Evolutionary conservation across 1,284 basidiomycete genomes (phyloP), one percentile per base, ranked within the genome.

Genomic region (Anthracocystis setariae): DNA sequence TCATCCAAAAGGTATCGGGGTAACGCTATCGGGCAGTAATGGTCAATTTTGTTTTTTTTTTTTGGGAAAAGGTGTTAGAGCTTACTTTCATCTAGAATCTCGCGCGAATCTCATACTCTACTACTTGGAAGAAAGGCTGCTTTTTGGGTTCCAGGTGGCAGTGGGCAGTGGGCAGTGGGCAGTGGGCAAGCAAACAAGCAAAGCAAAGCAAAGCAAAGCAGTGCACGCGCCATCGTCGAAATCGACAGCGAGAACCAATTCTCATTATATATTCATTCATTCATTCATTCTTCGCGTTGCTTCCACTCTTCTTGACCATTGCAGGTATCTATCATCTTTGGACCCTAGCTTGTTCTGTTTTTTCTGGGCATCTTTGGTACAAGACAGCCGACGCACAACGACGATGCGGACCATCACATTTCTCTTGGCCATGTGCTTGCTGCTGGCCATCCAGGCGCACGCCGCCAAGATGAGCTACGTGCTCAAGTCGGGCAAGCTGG

Each of bases 381-480:
- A 8, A 17, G 35, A n/a, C 7, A 17, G 35, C n/a, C 35, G 1
- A 21, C 21, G 2, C 13, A 5, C 10, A 23, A 33, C 43, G 25
- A 53, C 3, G n/a, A 68, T 62, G 58, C 65, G 55, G 29, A 46
- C 65, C 49, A 61, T 68, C 57, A 24, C 50, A 8, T 46, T 40
- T 15, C 17, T 62, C 21, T 12, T 49, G 5, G 32, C 52, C 0
- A 20, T 53, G 2, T n/a, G 57, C 5, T 13, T 70, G 49, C 35
- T 70, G n/a, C 44, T 65, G 21, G 46, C 50, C 38, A 32, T 55
- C 38, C 53, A 60, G n/a, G 43, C 51, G 0, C 25, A 61, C 13
- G 68, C 68, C 39, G 67, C 67, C 48, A 68, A 68, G 44, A 46
- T 73, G 48, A 65, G 59, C 58, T 73, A 73, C 47, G 66, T 70